A percentile compares a stretch with the other conserved stretches of the same genome.
Evolutionary conservation across 805 yeast genomes (phyloP).

Genomic region (Barnettozyma populi): DNA sequence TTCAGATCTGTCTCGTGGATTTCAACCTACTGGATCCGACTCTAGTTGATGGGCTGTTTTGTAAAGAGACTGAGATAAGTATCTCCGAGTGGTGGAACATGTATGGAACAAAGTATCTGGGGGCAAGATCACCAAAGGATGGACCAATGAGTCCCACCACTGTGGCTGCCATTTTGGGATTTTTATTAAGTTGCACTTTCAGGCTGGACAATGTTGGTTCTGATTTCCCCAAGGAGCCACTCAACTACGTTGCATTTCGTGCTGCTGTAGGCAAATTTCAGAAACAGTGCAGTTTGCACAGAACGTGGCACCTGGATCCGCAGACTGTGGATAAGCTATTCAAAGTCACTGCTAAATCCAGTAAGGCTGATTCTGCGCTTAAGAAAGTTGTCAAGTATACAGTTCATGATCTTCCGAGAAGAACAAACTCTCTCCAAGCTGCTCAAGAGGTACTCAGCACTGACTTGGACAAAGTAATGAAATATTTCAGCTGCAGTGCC

Average conservation of each 20-base stretch:
- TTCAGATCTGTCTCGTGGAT: slow-evolving; percentile 74
- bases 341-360: slow-evolving; percentile 38
- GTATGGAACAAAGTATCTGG: slow-evolving; percentile 49
- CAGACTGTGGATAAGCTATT: slow-evolving; percentile 46
- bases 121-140: slow-evolving; percentile 34
- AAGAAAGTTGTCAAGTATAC: slow-evolving; percentile 68
- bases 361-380: slow-evolving; percentile 41
- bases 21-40: slow-evolving; percentile 65
- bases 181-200: slow-evolving; percentile 59
- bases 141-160: slow-evolving; percentile 60
- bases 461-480: slow-evolving; percentile 29
- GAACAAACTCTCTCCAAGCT: slow-evolving; percentile 29
- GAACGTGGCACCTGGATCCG: slow-evolving; percentile 50
- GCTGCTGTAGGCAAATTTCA: slow-evolving; percentile 72
- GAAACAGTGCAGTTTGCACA: slow-evolving; percentile 52
- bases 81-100: slow-evolving; percentile 76
- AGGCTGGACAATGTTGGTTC: slow-evolving; percentile 57
- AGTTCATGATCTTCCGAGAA: slow-evolving; percentile 57
- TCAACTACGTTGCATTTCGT: slow-evolving; percentile 66
- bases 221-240: slow-evolving; percentile 78
- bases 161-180: slow-evolving; percentile 75
- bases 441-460: slow-evolving; percentile 35
- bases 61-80: slow-evolving; percentile 71
- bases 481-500: slow-evolving; percentile 27
- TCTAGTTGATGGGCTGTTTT: slow-evolving; percentile 79